A percentile compares a stretch with the other conserved stretches of the same genome.
Evolutionary conservation across 345 rosid genomes (phyloP).

Genomic region (Sonneratia caseolaris): DNA sequence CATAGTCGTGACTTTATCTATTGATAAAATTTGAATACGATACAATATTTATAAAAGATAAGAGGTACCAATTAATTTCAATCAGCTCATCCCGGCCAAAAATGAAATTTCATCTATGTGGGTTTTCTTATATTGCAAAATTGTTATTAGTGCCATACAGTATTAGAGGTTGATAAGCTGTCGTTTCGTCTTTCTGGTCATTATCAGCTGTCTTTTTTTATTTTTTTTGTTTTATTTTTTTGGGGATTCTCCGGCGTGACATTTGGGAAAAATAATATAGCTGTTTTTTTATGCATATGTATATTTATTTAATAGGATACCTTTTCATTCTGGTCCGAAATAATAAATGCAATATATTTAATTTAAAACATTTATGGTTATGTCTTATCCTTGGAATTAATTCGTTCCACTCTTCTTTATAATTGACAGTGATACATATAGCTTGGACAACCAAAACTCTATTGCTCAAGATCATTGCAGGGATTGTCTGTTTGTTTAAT

Average conservation of each 20-base stretch:
- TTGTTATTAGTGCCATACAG: neutral
- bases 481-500: neutral
- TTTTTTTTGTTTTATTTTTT: neutral
- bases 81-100: no score
- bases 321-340: conserved; percentile 3
- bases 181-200: neutral
- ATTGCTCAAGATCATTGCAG: neutral
- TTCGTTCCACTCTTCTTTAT: conserved; percentile 2
- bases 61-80: no score
- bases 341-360: neutral
- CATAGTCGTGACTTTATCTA: no score
- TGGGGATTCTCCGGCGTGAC: neutral
- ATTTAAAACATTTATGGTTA: neutral
- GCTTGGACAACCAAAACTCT: neutral
- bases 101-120: no score
- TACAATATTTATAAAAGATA: no score
- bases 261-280: neutral
- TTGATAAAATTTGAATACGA: no score
- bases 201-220: neutral
- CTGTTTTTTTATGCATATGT: conserved; percentile 1
- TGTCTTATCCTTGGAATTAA: conserved; percentile 6
- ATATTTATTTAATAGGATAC: neutral
- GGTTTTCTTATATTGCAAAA: neutral
- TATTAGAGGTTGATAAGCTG: neutral
- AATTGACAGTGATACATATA: neutral